Percentiles rank a stretch among this genome's conserved stretches.
phyloP scores from a whole-genome alignment of 441 rosid species.

The Adansonia grandidieri region DNA sequence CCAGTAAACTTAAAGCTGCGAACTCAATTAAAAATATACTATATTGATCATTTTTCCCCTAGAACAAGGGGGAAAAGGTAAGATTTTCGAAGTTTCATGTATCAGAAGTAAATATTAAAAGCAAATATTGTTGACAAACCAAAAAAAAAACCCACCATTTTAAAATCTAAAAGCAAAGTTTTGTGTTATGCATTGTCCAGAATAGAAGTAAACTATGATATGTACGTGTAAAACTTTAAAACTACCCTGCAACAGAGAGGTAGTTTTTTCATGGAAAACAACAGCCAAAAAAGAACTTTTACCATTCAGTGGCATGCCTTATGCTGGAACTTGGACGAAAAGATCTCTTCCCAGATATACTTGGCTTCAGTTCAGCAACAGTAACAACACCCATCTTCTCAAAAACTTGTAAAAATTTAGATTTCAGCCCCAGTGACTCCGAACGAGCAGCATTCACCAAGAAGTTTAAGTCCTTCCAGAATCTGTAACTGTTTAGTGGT shows the following conservation, averaged over 20 bases:
- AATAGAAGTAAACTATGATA: neutral
- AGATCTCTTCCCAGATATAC: slow-evolving; percentile 83
- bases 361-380: slow-evolving; percentile 80
- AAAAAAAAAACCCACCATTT: neutral
- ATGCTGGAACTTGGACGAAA: slow-evolving; percentile 85
- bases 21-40: neutral
- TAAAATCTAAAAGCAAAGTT: neutral
- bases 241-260: neutral
- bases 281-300: slow-evolving; percentile 22
- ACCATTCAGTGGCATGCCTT: slow-evolving; percentile 97
- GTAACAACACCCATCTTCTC: slow-evolving; percentile 80
- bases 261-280: neutral
- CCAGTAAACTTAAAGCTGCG: neutral
- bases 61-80: neutral
- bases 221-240: neutral
- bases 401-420: slow-evolving; percentile 17
- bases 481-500: neutral
- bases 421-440: slow-evolving; percentile 17
- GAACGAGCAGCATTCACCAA: slow-evolving; percentile 23
- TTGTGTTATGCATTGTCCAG: neutral
- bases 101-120: neutral
- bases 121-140: neutral
- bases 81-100: neutral
- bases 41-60: neutral
- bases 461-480: slow-evolving; percentile 31